Evolutionary conservation across 1,284 basidiomycete genomes (phyloP), one percentile per base, ranked within the genome.

Genomic region (Ustilago trichophora): DNA sequence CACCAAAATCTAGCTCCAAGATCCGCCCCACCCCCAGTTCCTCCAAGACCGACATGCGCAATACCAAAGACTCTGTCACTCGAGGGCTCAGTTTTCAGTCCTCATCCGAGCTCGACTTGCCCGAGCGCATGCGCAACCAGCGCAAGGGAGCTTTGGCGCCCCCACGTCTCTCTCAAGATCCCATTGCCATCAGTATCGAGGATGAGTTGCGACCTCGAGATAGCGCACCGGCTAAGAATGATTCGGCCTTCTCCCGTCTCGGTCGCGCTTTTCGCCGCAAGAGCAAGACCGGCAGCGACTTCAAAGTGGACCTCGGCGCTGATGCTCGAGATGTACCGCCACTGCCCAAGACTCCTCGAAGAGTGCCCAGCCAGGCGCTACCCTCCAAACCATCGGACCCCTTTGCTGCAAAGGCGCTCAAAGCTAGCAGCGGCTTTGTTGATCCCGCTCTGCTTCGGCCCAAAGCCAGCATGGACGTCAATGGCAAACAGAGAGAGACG

Each of bases 211-310:
- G 22, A 38, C 50, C 51, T 13, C 36, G 25, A 13, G 12, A 43
- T 11, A 34, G 21, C 18, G 13, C 27, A n/a, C 27, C 18, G 22
- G 21, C 36, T 25, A 63, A 52, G n/a, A 40, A 13, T 19, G 52
- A 63, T 15, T 64, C 66, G 11, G 66, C 66, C 24, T 64, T 69
- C 42, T 42, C 66, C 10, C 55, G 59, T 4, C 45, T 69, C 6
- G 64, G 64, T 22, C 57, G 64, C 25, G 64, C 64, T 16, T 64
- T 69, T 22, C 59, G 66, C 16, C 66, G 66, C 40, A 69, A 64
- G 45, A 64, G 59, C 59, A 69, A 69, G 40, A 52, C 59, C 10
- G 59, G 66, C 21, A 49, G 44, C 42, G 66, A 68, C 19, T 21
- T 54, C 32, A 57, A 35, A 33, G 54, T 29, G 3, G 65, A 62